A percentile compares a stretch with the other conserved stretches of the same genome.
These are phyloP conservation scores for Yarrowia galli DNA, from an alignment of 1,139 yeast species.

Conservation along the genomic window DNA sequence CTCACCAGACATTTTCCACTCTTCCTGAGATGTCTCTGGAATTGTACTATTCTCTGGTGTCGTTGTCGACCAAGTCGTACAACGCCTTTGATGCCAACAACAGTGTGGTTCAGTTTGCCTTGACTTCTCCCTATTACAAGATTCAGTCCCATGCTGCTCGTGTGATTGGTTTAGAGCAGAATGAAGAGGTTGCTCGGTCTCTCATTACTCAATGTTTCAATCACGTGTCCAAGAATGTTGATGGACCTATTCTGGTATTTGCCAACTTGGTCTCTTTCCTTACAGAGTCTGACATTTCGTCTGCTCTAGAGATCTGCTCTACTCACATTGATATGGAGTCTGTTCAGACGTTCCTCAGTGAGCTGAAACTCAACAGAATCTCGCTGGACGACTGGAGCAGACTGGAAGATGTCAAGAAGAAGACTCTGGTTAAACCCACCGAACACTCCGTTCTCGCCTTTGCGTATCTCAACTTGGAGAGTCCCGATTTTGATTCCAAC, in stretches of 20 bases:
- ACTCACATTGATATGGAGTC: conserved; percentile 32
- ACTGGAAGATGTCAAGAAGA: conserved; percentile 52
- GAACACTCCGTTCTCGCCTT: conserved; percentile 67
- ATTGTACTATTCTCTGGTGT: conserved; percentile 29
- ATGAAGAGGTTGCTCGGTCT: not conserved
- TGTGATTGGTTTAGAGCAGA: conserved; percentile 27
- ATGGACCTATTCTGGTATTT: conserved; percentile 44
- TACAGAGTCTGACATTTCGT: not conserved
- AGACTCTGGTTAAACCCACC: conserved; percentile 48
- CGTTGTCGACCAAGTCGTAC: conserved; percentile 29
- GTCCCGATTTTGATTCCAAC: conserved; percentile 49
- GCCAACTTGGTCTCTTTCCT: conserved; percentile 45
- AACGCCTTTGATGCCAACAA: conserved; percentile 23
- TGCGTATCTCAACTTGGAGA: conserved; percentile 61
- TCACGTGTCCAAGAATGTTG: conserved; percentile 15
- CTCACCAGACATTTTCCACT: conserved; percentile 2
- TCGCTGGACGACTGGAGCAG: conserved; percentile 5
- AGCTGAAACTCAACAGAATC: conserved; percentile 21
- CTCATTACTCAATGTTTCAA: conserved; percentile 20
- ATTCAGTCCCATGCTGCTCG: conserved; percentile 20
- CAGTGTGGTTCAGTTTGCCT: conserved; percentile 22
- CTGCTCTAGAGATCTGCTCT: conserved; percentile 14
- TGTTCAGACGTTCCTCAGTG: conserved; percentile 3
- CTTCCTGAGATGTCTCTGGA: conserved; percentile 15
- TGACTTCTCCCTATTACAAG: conserved; percentile 30